phyloP scores from a whole-genome alignment of 1,284 basidiomycete genomes.

The Cutaneotrichosporon sp. region DNA sequence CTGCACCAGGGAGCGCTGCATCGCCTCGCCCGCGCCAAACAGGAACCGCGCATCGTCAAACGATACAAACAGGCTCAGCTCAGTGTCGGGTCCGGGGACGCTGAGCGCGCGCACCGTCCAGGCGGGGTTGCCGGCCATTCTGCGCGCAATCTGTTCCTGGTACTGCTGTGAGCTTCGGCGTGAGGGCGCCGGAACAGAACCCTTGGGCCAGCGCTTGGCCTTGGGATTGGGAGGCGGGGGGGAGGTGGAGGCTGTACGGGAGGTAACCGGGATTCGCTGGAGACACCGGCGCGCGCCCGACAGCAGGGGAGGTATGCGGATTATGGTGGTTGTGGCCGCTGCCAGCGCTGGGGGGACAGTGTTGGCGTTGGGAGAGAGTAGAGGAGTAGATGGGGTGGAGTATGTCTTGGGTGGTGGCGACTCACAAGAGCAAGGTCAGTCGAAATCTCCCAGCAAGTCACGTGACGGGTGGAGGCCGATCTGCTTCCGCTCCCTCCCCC shows the following conservation, averaged over 20 bases:
- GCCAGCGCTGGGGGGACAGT: background rate
- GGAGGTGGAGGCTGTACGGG: background rate
- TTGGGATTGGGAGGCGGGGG: background rate
- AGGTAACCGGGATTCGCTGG: background rate
- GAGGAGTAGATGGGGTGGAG: background rate
- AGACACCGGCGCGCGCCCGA: slow-evolving; percentile 5
- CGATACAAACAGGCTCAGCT: slow-evolving; percentile 69
- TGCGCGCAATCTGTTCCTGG: background rate
- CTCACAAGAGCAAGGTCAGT: background rate
- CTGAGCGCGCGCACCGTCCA: slow-evolving; percentile 54
- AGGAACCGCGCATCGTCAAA: slow-evolving; percentile 79
- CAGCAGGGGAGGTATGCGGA: background rate
- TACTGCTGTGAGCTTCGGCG: background rate
- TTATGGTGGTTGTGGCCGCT: background rate
- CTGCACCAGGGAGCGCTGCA: slow-evolving; percentile 71
- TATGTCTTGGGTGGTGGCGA: background rate
- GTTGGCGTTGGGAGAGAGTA: background rate
- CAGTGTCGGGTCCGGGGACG: slow-evolving; percentile 67
- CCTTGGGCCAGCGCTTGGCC: background rate
- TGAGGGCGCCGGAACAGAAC: background rate
- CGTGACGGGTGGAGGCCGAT: slow-evolving; percentile 5
- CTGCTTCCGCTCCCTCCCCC: background rate
- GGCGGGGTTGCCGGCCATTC: slow-evolving; percentile 13
- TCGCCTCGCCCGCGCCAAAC: slow-evolving; percentile 83
- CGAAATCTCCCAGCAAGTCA: slow-evolving; percentile 4